Evolutionary conservation across 345 rosid genomes (phyloP), one percentile per base, ranked within the genome.

Genomic region (Aurinia saxatilis): DNA sequence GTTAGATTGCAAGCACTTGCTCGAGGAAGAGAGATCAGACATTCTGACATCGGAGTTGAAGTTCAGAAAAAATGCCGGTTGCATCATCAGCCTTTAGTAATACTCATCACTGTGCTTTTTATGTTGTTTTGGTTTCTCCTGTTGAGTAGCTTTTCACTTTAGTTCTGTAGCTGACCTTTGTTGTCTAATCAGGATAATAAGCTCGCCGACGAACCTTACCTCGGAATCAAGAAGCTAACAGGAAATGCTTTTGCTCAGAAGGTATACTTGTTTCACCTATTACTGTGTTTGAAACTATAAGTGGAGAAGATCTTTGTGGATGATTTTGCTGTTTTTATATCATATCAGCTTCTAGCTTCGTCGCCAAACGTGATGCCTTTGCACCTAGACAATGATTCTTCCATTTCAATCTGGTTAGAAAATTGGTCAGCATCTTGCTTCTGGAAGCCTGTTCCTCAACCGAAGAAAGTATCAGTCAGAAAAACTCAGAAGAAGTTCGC

Each of bases 361-460:
- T 84, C 96, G 12, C 84, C 87, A 8, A 67, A 77, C 1, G 84
- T 75, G 60, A 77, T 67, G 84, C 85, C 95, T 30, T 75, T 84
- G 65, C 70, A 2, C 71, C 70, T 88, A 25, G 62, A 19, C 36
- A 80, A 84, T 64, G 83, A 74, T 63, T 50, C n/a, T 55, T 47
- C 14, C 45, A 84, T 79, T 39, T 67, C 69, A 33, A 80, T 66
- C 75, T 91, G 98, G 98, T 80, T 88, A 75, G 85, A 78, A 49
- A 74, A 80, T 47, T 91, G 98, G 98, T 82, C 98, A 52, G 76
- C 69, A 14, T 85, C 88, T 42, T 35, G 49, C 45, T 82, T 84
- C 66, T 91, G 98, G 96, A 88, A 73, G 75, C 84, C 90, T 42
- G 46, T 71, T 65, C 74, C 90, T 53, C 84, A 77, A 55, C 88